A percentile compares a stretch with the other conserved stretches of the same genome.
Conservation (phyloP, 345 rosid species). For the Populus euphratica region DNA sequence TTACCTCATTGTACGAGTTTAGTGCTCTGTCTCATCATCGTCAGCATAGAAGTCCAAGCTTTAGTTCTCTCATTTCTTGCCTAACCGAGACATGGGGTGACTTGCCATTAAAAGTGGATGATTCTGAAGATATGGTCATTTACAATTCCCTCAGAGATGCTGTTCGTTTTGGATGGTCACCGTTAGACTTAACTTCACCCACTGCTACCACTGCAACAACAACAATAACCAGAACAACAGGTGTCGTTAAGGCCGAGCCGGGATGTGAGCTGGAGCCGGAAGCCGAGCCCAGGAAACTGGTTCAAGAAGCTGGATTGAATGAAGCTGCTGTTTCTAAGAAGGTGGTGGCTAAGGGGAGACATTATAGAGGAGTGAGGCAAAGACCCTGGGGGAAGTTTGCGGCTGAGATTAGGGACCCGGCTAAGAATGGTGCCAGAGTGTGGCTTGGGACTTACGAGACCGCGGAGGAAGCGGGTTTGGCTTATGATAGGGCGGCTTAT, state of each 20-base stretch:
- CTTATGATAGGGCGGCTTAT: slow-evolving; percentile 36
- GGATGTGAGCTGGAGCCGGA: neutral
- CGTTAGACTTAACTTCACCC: slow-evolving; percentile 11
- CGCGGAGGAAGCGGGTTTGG: slow-evolving; percentile 38
- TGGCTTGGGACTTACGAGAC: slow-evolving; percentile 41
- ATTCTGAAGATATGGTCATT: slow-evolving; percentile 56
- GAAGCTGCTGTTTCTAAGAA: neutral
- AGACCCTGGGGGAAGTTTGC: slow-evolving; percentile 41
- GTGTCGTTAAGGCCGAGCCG: slow-evolving; percentile 16
- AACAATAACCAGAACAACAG: neutral
- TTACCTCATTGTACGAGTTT: neutral
- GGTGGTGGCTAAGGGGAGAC: slow-evolving; percentile 21
- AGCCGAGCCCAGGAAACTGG: neutral
- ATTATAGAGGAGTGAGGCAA: slow-evolving; percentile 39
- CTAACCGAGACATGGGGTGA: slow-evolving; percentile 31
- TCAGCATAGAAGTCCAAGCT: slow-evolving; percentile 4
- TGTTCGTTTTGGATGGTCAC: slow-evolving; percentile 51
- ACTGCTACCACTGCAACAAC: neutral
- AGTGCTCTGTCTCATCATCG: slow-evolving; percentile 1
- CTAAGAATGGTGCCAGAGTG: slow-evolving; percentile 35
- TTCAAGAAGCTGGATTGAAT: neutral
- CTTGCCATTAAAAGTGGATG: slow-evolving; percentile 49
- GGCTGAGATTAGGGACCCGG: slow-evolving; percentile 35
- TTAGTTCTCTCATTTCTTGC: slow-evolving; percentile 10
- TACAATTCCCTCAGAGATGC: slow-evolving; percentile 52